Percentiles rank a stretch among this genome's conserved stretches.
Evolutionary conservation across 768 basidiomycete genomes (phyloP).

Genomic region (Boletus eberwhitei): DNA sequence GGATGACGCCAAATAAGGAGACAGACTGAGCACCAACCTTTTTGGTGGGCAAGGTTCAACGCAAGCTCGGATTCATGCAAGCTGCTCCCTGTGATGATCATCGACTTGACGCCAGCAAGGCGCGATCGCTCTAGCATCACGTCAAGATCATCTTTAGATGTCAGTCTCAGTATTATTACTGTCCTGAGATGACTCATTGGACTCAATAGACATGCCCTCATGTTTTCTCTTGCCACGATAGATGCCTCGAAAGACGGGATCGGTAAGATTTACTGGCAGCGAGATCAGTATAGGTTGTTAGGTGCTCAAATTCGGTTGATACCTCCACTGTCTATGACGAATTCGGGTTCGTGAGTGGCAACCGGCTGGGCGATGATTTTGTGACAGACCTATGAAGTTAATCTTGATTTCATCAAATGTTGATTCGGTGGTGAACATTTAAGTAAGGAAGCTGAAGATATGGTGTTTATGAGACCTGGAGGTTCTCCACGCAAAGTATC

Average conservation of each 20-base stretch:
- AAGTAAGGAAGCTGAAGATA: too few species aligned
- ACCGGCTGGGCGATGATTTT: neutral
- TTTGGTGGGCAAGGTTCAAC: conserved; percentile 54
- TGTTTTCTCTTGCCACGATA: conserved; percentile 51
- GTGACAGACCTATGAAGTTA: conserved; percentile 35
- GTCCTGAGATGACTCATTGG: neutral
- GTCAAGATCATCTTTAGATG: conserved; percentile 55
- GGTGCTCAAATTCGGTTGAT: neutral
- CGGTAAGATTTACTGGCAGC: conserved; percentile 48
- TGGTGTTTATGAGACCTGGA: too few species aligned
- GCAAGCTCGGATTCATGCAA: conserved; percentile 61
- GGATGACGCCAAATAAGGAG: neutral
- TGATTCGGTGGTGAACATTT: neutral
- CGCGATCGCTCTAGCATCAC: conserved; percentile 54
- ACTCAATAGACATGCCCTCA: conserved; percentile 34
- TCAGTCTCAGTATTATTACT: neutral
- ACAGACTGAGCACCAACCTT: conserved; percentile 36
- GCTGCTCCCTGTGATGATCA: conserved; percentile 77
- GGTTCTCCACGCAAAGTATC: too few species aligned
- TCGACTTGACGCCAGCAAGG: conserved; percentile 58
- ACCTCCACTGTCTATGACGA: conserved; percentile 40
- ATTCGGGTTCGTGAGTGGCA: neutral
- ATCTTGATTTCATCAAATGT: conserved; percentile 9
- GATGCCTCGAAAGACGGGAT: conserved; percentile 53
- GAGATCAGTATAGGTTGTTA: neutral